These are phyloP conservation scores for Pisolithus thermaeus DNA, from an alignment of 1,284 basidiomycete species.

Conservation along the genomic window DNA sequence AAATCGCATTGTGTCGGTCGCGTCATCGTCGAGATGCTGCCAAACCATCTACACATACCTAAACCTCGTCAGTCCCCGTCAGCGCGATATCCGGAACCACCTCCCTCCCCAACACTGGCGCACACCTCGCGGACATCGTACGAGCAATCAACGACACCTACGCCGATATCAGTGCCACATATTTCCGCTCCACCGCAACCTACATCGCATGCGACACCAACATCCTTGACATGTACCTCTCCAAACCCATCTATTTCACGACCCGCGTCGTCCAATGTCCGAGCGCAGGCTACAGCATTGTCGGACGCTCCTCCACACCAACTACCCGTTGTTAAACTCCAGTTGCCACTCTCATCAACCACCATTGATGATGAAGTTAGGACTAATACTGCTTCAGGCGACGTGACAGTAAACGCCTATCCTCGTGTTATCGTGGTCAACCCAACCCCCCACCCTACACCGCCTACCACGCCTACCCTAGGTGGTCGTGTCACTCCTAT, in stretches of 20 bases:
- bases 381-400: background rate
- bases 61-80: slow-evolving; percentile 8
- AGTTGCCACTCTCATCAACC: slow-evolving; percentile 20
- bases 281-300: background rate
- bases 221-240: background rate
- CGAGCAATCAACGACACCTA: slow-evolving; percentile 4
- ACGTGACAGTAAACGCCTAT: slow-evolving; percentile 18
- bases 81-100: slow-evolving; percentile 6
- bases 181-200: background rate
- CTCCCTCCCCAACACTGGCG: background rate
- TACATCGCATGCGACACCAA: background rate
- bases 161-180: background rate
- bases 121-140: background rate
- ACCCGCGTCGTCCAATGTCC: background rate
- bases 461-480: slow-evolving; percentile 44
- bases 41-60: slow-evolving; percentile 27
- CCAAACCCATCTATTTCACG: slow-evolving; percentile 8
- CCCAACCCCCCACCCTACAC: slow-evolving; percentile 51
- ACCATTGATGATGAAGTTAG: background rate
- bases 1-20: slow-evolving; percentile 38
- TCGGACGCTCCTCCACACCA: background rate
- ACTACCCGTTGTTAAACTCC: slow-evolving; percentile 10
- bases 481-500: slow-evolving; percentile 18
- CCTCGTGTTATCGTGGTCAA: slow-evolving; percentile 53
- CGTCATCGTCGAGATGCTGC: slow-evolving; percentile 53